A percentile compares a stretch with the other conserved stretches of the same genome.
These are phyloP conservation scores for Senna tora DNA, from an alignment of 306 rosid species.

Conservation along the genomic window DNA sequence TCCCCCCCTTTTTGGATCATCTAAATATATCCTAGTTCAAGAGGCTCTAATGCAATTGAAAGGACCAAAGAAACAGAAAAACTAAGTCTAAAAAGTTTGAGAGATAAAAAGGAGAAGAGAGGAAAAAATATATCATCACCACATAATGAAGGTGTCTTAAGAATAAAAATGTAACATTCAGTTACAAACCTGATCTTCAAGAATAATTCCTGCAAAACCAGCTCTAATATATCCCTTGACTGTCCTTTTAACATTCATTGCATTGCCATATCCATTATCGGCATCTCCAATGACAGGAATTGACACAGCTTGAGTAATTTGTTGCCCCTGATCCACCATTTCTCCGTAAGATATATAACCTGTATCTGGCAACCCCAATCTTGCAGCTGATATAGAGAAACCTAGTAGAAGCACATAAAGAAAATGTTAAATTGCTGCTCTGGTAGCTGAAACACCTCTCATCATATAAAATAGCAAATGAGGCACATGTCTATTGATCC, in stretches of 20 bases:
- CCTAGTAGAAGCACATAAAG: conserved; percentile 46
- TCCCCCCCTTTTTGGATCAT: background rate
- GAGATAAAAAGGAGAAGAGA: background rate
- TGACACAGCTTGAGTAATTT: conserved; percentile 68
- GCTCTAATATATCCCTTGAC: conserved; percentile 77
- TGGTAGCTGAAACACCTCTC: background rate
- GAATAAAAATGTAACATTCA: conserved; percentile 4
- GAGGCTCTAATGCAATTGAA: background rate
- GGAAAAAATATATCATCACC: background rate
- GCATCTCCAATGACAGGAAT: conserved; percentile 91
- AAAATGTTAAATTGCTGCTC: background rate
- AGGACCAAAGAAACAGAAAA: background rate
- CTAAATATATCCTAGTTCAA: background rate
- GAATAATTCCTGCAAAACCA: conserved; percentile 83
- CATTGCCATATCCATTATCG: conserved; percentile 89
- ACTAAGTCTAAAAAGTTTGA: background rate
- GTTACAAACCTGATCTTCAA: conserved; percentile 81
- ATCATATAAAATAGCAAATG: background rate
- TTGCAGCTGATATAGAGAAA: conserved; percentile 77
- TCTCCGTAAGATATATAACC: conserved; percentile 87
- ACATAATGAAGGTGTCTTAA: background rate
- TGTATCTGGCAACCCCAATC: conserved; percentile 84
- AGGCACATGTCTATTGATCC: background rate
- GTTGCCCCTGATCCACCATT: conserved; percentile 77
- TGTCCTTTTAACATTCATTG: conserved; percentile 88